phyloP scores from a whole-genome alignment of 1,284 basidiomycete genomes.

The Irpex rosettiformis region DNA sequence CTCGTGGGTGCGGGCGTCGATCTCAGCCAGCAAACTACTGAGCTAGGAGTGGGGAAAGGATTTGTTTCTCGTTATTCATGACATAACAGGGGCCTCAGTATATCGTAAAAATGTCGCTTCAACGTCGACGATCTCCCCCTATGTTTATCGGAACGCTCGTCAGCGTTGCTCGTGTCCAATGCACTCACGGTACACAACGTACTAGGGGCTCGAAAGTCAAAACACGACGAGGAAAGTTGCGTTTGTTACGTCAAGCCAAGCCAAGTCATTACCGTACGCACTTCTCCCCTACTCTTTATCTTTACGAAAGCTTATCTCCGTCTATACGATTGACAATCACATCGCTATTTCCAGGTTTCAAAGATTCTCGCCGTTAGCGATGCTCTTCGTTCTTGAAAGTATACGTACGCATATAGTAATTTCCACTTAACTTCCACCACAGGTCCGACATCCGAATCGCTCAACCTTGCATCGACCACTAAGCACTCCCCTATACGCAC shows the following conservation, averaged over 20 bases:
- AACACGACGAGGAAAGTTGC: not conserved
- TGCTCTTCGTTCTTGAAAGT: too few relatives aligned
- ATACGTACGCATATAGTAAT: not conserved
- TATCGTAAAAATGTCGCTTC: not conserved
- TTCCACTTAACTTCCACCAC: not conserved
- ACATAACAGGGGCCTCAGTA: not conserved
- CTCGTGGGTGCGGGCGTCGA: not conserved
- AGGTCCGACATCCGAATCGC: not conserved
- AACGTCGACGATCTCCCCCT: not conserved
- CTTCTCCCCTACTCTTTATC: not conserved
- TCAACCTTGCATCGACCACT: not conserved
- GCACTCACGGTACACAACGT: too few relatives aligned
- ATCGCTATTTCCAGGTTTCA: not conserved
- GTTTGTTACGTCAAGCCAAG: not conserved
- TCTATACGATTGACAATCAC: not conserved
- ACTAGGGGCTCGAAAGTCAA: too few relatives aligned
- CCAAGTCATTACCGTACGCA: not conserved
- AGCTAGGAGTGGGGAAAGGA: too few relatives aligned
- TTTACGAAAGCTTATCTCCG: not conserved
- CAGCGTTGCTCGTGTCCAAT: too few relatives aligned
- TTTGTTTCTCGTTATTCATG: too few relatives aligned
- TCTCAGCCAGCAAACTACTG: not conserved
- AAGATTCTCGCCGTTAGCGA: too few relatives aligned
- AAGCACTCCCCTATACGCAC: not conserved
- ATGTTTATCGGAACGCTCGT: not conserved